A percentile compares a stretch with the other conserved stretches of the same genome.
These are phyloP conservation scores for Hondaea fermentalgiana DNA, from an alignment of 108 stramenopile species.

Conservation along the genomic window DNA sequence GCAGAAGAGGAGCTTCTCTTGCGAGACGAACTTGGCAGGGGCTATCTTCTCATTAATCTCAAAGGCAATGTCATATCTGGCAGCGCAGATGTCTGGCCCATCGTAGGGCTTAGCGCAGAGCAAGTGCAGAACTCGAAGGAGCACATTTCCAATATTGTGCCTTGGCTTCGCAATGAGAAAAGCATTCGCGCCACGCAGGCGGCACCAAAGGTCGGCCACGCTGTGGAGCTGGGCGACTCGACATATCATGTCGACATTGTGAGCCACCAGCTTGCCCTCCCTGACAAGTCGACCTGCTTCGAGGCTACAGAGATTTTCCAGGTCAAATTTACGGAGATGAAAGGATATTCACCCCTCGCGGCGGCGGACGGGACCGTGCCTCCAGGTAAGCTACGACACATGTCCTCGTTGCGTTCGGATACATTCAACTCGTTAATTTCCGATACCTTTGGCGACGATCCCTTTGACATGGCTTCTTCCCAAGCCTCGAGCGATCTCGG, in stretches of 20 bases:
- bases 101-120: background rate
- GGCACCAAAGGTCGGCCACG: background rate
- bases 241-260: background rate
- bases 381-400: background rate
- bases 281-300: background rate
- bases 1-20: background rate
- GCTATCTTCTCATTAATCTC: background rate
- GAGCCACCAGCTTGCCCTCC: background rate
- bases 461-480: background rate
- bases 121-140: background rate
- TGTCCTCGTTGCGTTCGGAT: background rate
- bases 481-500: background rate
- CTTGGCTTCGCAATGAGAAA: background rate
- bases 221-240: background rate
- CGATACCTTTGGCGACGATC: background rate
- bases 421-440: background rate
- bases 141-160: background rate
- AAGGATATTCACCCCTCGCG: background rate
- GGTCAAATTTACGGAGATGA: background rate
- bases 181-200: background rate
- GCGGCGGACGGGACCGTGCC: no score
- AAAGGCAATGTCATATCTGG: background rate
- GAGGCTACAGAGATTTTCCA: background rate
- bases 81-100: background rate
- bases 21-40: background rate